phyloP scores from a whole-genome alignment of 2,329 filamentous ascomycete species.

The Colletotrichum sansevieriae region DNA sequence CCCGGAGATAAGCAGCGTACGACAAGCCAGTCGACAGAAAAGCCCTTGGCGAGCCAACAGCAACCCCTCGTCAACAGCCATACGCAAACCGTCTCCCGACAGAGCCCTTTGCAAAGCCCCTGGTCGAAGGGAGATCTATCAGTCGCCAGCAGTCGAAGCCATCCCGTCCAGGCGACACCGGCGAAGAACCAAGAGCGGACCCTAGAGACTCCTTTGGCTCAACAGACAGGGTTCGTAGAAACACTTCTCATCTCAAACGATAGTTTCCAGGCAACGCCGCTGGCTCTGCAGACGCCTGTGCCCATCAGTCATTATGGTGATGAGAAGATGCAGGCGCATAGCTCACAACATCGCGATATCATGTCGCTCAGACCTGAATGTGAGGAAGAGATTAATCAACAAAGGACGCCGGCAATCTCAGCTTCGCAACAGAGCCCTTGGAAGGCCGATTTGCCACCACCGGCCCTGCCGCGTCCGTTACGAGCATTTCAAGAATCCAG shows the following conservation, averaged over 20 bases:
- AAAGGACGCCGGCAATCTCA: slow-evolving; percentile 9
- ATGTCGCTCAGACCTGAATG: neutral
- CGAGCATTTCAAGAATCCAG: neutral
- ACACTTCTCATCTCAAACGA: neutral
- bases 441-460: slow-evolving; percentile 18
- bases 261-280: neutral
- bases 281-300: neutral
- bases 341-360: neutral
- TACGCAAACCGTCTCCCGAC: neutral
- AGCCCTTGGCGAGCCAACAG: neutral
- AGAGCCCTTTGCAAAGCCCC: slow-evolving; percentile 35
- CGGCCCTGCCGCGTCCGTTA: neutral
- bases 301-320: neutral
- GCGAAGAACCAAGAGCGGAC: neutral
- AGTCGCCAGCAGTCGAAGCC: neutral
- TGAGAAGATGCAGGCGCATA: neutral
- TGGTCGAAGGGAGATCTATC: slow-evolving; percentile 27
- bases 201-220: neutral
- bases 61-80: neutral
- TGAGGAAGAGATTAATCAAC: neutral
- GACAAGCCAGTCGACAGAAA: neutral
- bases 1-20: too few species aligned
- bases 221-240: neutral
- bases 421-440: slow-evolving; percentile 36
- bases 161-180: neutral